phyloP scores from a whole-genome alignment of 345 rosid genomes.

The Hypericum androsaemum region DNA sequence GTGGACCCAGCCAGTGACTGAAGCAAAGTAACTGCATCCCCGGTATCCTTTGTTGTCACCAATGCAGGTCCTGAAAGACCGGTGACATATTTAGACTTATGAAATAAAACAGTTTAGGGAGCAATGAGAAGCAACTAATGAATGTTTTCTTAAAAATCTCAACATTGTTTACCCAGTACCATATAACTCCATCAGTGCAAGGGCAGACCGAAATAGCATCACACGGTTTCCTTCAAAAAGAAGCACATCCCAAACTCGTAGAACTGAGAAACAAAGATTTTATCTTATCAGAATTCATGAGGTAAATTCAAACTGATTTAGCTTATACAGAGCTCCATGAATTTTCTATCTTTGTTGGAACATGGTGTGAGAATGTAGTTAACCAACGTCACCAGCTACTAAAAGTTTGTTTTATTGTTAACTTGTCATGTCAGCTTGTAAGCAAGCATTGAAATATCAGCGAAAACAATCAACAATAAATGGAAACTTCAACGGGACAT shows the following conservation, averaged over 20 bases:
- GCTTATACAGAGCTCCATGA: too few relatives aligned
- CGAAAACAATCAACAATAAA: too few relatives aligned
- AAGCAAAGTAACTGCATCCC: constrained; percentile 95
- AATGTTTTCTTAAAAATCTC: not conserved
- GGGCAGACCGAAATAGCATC: constrained; percentile 92
- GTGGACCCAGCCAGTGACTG: constrained; percentile 96
- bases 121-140: not conserved
- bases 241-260: constrained; percentile 98
- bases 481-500: too few relatives aligned
- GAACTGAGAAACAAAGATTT: constrained; percentile 39
- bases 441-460: too few relatives aligned
- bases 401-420: too few relatives aligned
- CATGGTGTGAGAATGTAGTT: too few relatives aligned
- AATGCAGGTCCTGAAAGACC: constrained; percentile 77
- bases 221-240: constrained; percentile 96
- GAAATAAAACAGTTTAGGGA: constrained; percentile 14
- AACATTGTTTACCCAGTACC: constrained; percentile 48
- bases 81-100: constrained; percentile 28
- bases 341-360: too few relatives aligned
- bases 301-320: constrained; percentile 5
- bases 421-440: too few relatives aligned
- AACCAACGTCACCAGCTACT: too few relatives aligned
- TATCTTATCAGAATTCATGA: constrained; percentile 5
- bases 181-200: constrained; percentile 96
- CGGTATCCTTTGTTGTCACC: constrained; percentile 98